phyloP scores from a whole-genome alignment of 768 basidiomycete genomes.

The Albatrellus ellisii region DNA sequence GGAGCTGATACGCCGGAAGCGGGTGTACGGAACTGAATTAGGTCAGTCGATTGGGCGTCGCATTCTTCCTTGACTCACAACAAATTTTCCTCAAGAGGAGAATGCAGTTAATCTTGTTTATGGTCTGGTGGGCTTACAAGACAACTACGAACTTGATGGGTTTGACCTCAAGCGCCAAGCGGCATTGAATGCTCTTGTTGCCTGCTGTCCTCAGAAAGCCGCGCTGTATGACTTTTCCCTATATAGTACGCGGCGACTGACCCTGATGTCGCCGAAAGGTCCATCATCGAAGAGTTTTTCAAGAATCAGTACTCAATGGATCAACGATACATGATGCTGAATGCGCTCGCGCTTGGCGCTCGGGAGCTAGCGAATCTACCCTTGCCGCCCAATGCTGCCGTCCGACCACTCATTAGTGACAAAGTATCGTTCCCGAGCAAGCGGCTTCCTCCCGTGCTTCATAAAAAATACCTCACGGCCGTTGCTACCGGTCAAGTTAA shows the following conservation, averaged over 20 bases:
- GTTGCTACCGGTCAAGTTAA: slow-evolving; percentile 30
- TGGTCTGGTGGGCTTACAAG: slow-evolving; percentile 57
- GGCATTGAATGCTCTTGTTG: slow-evolving; percentile 67
- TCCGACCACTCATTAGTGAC: slow-evolving; percentile 20
- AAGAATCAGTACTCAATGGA: slow-evolving; percentile 82
- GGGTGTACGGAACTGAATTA: slow-evolving; percentile 76
- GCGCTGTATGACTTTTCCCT: slow-evolving; percentile 52
- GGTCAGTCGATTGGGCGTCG: slow-evolving; percentile 35
- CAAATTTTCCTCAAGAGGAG: slow-evolving; percentile 47
- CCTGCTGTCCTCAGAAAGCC: slow-evolving; percentile 63
- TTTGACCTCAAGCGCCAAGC: slow-evolving; percentile 71
- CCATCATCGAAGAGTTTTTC: slow-evolving; percentile 87
- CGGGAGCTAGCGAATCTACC: slow-evolving; percentile 59
- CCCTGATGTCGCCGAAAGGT: slow-evolving; percentile 27
- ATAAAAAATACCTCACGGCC: slow-evolving; percentile 29
- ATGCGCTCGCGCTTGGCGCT: slow-evolving; percentile 76
- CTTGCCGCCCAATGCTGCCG: slow-evolving; percentile 16
- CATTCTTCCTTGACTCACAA: not conserved
- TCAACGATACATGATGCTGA: slow-evolving; percentile 78
- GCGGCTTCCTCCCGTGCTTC: slow-evolving; percentile 56
- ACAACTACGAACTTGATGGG: slow-evolving; percentile 73
- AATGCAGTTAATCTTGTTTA: slow-evolving; percentile 77
- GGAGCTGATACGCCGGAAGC: slow-evolving; percentile 73
- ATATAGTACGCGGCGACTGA: not conserved
- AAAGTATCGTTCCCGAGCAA: slow-evolving; percentile 68